Percentiles rank a stretch among this genome's conserved stretches.
phyloP scores from a whole-genome alignment of 441 rosid genomes.

The Isatis lusitanica region DNA sequence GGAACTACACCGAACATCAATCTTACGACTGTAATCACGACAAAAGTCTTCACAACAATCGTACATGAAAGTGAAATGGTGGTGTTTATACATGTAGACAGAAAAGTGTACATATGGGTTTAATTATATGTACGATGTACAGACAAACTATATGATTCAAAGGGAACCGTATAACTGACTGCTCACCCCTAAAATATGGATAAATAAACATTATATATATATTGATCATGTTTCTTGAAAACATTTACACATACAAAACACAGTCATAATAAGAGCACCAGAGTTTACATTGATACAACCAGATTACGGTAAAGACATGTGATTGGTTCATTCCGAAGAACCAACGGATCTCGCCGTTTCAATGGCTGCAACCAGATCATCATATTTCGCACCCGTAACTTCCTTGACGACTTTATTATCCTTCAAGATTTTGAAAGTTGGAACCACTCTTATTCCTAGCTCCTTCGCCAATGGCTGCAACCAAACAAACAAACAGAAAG shows the following conservation, averaged over 20 bases:
- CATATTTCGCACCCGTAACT: constrained; percentile 83
- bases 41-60: too few relatives aligned
- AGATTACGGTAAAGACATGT: background rate
- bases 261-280: background rate
- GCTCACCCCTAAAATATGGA: too few relatives aligned
- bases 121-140: too few relatives aligned
- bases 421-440: constrained; percentile 88
- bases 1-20: too few relatives aligned
- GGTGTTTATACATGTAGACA: too few relatives aligned
- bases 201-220: too few relatives aligned
- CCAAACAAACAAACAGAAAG: background rate
- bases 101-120: too few relatives aligned
- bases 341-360: constrained; percentile 61
- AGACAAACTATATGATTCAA: too few relatives aligned
- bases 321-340: constrained; percentile 17
- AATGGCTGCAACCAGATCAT: constrained; percentile 66
- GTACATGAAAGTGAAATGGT: background rate
- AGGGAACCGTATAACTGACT: too few relatives aligned
- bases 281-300: constrained; percentile 16
- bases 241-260: constrained; percentile 5
- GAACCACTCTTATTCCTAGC: constrained; percentile 90
- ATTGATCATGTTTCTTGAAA: background rate
- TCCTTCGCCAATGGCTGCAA: constrained; percentile 89
- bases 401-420: constrained; percentile 67
- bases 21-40: too few relatives aligned